These are phyloP conservation scores for Urtica urens DNA, from an alignment of 306 rosid species.

Conservation along the genomic window DNA sequence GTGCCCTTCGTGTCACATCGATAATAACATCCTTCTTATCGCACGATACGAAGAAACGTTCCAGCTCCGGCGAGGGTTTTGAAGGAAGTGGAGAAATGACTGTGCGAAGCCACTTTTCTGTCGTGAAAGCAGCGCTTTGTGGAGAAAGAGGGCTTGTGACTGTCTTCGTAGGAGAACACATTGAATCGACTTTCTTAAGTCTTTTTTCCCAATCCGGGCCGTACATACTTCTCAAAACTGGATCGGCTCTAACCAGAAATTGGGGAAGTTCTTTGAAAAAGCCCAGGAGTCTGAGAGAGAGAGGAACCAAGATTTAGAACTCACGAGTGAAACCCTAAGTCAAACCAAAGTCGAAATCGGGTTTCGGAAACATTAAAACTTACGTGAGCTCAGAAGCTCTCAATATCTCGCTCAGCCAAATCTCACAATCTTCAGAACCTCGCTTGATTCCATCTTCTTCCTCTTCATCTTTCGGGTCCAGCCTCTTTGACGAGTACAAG, in stretches of 20 bases:
- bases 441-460: constrained; percentile 19
- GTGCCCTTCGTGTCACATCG: constrained; percentile 81
- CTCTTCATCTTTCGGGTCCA: constrained; percentile 29
- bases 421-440: constrained; percentile 30
- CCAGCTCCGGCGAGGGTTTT: constrained; percentile 75
- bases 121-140: constrained; percentile 94
- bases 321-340: constrained; percentile 9
- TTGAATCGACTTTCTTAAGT: constrained; percentile 70
- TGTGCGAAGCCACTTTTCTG: constrained; percentile 98
- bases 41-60: constrained; percentile 66
- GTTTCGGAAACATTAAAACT: too few relatives aligned
- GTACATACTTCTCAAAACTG: constrained; percentile 47
- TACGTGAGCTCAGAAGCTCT: constrained; percentile 79
- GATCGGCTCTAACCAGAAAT: constrained; percentile 77
- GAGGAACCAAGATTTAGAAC: constrained; percentile 3
- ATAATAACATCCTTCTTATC: constrained; percentile 73
- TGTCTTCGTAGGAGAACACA: constrained; percentile 75
- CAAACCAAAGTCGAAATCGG: too few relatives aligned
- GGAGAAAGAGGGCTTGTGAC: constrained; percentile 79
- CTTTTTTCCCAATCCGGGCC: constrained; percentile 92
- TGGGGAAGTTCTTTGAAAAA: constrained; percentile 96
- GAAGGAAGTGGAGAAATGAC: constrained; percentile 79
- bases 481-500: constrained; percentile 57
- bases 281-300: constrained; percentile 58
- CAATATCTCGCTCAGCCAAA: constrained; percentile 64